Conservation (phyloP, 2,329 filamentous ascomycete species). For the Fusarium sp. region DNA sequence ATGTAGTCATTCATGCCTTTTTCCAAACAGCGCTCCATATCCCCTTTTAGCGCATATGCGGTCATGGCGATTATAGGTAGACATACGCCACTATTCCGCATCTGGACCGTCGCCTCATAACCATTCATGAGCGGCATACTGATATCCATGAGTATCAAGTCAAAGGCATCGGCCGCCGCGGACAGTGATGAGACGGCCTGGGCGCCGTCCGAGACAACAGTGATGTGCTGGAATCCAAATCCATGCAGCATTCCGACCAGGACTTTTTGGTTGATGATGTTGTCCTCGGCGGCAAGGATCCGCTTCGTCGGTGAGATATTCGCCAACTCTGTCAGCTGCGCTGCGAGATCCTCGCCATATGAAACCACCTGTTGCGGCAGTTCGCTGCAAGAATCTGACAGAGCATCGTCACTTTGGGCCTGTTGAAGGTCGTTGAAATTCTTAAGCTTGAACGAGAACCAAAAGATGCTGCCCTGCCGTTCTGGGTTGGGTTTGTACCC, state of each 20-base stretch:
- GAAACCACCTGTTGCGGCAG: background rate
- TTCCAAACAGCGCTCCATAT: conserved; percentile 15
- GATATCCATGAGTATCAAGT: conserved; percentile 17
- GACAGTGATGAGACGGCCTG: conserved; percentile 1
- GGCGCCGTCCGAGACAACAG: conserved; percentile 8
- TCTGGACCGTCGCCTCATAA: conserved; percentile 1
- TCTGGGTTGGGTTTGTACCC: conserved; percentile 4
- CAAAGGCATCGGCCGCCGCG: background rate
- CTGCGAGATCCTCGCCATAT: background rate
- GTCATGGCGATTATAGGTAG: conserved; percentile 17
- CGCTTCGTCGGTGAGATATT: background rate
- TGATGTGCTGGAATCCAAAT: conserved; percentile 9
- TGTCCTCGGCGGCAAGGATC: conserved; percentile 1
- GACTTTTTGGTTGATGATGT: conserved; percentile 16
- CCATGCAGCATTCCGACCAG: conserved; percentile 15
- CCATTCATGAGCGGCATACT: conserved; percentile 21
- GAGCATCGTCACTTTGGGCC: rapidly evolving
- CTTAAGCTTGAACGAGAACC: conserved; percentile 1
- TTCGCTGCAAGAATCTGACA: background rate
- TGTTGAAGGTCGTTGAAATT: background rate
- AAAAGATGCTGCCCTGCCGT: conserved; percentile 7
- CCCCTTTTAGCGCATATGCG: conserved; percentile 8
- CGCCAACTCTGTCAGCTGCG: background rate
- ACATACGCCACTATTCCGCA: background rate
- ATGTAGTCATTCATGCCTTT: conserved; percentile 21